Conservation (phyloP, 352 stramenopile species). For the Globisporangium acanthophoron region DNA sequence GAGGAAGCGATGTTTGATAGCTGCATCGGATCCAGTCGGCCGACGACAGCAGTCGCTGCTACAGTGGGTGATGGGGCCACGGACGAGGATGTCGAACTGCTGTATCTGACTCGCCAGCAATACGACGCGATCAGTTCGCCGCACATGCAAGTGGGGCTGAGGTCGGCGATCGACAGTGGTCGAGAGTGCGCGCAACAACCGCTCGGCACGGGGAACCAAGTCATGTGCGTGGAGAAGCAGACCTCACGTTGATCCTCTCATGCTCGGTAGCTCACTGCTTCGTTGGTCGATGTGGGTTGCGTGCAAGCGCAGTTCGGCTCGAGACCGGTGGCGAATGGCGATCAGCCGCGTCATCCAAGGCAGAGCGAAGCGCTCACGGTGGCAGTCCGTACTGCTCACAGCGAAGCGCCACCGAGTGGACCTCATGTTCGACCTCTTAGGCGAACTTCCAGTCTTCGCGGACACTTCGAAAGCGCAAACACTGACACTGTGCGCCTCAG, state of each 20-base stretch:
- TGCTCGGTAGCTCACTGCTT: not conserved
- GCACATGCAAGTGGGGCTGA: not conserved
- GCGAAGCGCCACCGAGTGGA: conserved; percentile 28
- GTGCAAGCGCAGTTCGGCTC: conserved; percentile 11
- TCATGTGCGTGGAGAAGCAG: conserved; percentile 1
- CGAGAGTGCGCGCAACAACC: conserved; percentile 4
- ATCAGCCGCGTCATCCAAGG: conserved; percentile 32
- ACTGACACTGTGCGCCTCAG: conserved; percentile 25
- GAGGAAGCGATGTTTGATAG: conserved; percentile 25
- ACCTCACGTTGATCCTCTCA: not conserved
- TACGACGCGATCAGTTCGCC: conserved; percentile 5
- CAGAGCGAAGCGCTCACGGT: conserved; percentile 25
- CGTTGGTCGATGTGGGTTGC: not conserved
- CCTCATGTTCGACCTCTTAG: conserved; percentile 30
- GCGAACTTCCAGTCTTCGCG: conserved; percentile 23
- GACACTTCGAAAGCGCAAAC: conserved; percentile 15
- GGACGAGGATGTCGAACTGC: conserved; percentile 8
- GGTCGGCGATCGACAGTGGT: not conserved
- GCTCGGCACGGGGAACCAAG: conserved; percentile 1
- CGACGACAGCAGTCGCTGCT: conserved; percentile 21
- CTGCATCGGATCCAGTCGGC: conserved; percentile 12
- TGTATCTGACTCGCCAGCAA: conserved; percentile 20
- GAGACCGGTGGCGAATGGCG: conserved; percentile 26
- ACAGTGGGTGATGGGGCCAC: not conserved
- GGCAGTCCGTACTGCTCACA: conserved; percentile 24